These are phyloP conservation scores for Penicillium macrosclerotiorum DNA, from an alignment of 495 filamentous ascomycete genomes.

Conservation along the genomic window DNA sequence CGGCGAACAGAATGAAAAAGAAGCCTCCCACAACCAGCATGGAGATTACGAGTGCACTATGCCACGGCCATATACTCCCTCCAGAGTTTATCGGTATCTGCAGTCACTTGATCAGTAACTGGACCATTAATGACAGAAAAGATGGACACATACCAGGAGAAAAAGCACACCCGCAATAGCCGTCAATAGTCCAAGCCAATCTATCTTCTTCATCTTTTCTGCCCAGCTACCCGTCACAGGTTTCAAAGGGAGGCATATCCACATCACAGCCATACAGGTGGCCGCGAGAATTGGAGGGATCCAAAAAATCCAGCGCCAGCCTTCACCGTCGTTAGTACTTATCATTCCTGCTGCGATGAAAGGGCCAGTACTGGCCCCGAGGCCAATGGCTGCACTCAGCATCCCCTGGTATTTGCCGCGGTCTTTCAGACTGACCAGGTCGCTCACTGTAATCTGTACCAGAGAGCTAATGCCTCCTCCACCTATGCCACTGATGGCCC, in stretches of 20 bases:
- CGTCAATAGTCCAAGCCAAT: conserved; percentile 47
- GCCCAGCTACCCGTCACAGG: conserved; percentile 22
- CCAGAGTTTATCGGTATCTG: too few species aligned
- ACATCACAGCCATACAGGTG: conserved; percentile 25
- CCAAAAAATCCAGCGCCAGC: conserved; percentile 43
- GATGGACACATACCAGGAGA: conserved; percentile 49
- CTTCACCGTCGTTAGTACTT: conserved; percentile 27
- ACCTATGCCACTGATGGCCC: conserved; percentile 49
- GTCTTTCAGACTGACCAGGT: conserved; percentile 38
- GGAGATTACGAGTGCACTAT: conserved; percentile 54
- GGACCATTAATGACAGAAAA: too few species aligned
- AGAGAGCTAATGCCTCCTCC: conserved; percentile 44
- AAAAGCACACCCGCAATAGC: conserved; percentile 50
- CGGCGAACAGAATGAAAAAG: conserved; percentile 42
- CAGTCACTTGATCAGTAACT: too few species aligned
- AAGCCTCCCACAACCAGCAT: conserved; percentile 51
- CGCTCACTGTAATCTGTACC: conserved; percentile 44
- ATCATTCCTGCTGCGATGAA: conserved; percentile 39
- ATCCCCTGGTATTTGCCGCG: conserved; percentile 42
- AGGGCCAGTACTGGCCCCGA: conserved; percentile 37
- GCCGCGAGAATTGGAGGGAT: conserved; percentile 32
- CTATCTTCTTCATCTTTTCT: conserved; percentile 48
- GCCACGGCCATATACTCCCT: conserved; percentile 54
- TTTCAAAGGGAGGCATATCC: conserved; percentile 32
- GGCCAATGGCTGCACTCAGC: conserved; percentile 33